Evolutionary conservation across 2,329 filamentous ascomycete species (phyloP).

Genomic region (Colletotrichum spaethianum): DNA sequence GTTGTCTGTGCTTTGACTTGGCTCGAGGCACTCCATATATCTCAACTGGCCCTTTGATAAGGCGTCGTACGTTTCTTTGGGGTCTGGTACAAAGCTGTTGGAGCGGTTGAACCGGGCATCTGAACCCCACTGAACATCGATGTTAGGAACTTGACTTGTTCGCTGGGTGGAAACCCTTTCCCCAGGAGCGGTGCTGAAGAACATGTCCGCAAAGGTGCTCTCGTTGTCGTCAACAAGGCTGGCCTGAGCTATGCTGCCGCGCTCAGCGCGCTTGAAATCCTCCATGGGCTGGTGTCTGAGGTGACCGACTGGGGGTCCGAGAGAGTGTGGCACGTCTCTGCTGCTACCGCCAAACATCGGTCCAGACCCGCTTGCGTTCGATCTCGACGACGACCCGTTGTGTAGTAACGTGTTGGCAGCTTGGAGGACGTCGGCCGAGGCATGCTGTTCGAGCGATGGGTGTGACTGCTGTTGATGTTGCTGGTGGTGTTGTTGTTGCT

Average conservation of each 20-base stretch:
- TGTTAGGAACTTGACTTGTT: conserved; percentile 51
- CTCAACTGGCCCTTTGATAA: conserved; percentile 69
- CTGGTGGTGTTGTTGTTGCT: conserved; percentile 46
- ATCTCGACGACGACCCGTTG: conserved; percentile 54
- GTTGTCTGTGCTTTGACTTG: conserved; percentile 70
- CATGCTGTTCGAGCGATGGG: conserved; percentile 46
- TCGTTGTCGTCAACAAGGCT: conserved; percentile 49
- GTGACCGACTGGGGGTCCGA: conserved; percentile 56
- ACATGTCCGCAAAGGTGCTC: conserved; percentile 59
- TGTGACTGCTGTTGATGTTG: conserved; percentile 42
- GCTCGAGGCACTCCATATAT: conserved; percentile 70
- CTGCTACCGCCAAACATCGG: conserved; percentile 36
- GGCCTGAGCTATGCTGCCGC: conserved; percentile 47
- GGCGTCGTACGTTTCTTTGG: conserved; percentile 71
- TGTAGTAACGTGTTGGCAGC: conserved; percentile 66
- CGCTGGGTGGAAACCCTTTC: conserved; percentile 41
- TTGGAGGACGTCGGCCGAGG: conserved; percentile 70
- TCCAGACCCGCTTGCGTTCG: conserved; percentile 43
- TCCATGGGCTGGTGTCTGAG: conserved; percentile 59
- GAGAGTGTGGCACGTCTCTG: conserved; percentile 39
- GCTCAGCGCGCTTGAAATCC: conserved; percentile 58
- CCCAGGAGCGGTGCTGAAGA: conserved; percentile 50
- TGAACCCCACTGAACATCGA: conserved; percentile 76
- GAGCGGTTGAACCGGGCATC: conserved; percentile 73
- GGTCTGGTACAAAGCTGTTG: conserved; percentile 71